Conservation (phyloP, 2,329 filamentous ascomycete species). For the Magnaporthiopsis poae region DNA sequence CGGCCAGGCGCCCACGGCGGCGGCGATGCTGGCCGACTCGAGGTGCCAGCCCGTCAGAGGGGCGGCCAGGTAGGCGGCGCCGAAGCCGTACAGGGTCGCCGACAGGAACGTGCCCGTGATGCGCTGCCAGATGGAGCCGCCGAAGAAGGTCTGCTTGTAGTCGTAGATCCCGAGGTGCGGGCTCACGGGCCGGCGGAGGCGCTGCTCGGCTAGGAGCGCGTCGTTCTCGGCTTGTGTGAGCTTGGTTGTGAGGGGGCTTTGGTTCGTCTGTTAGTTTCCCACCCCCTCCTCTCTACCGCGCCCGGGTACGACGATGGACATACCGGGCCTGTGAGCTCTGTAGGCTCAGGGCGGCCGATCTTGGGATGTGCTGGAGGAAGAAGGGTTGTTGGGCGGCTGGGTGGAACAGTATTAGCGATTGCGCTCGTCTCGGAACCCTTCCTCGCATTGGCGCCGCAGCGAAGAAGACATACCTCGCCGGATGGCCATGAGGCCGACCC, state of each 20-base stretch:
- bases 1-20: slow-evolving; percentile 50
- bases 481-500: slow-evolving; percentile 49
- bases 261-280: neutral
- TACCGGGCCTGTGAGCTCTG: slow-evolving; percentile 8
- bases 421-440: neutral
- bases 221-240: slow-evolving; percentile 43
- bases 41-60: slow-evolving; percentile 60
- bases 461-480: slow-evolving; percentile 40
- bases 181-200: slow-evolving; percentile 67
- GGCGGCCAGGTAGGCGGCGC: slow-evolving; percentile 68
- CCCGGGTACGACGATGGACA: neutral
- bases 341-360: slow-evolving; percentile 17
- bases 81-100: slow-evolving; percentile 69
- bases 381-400: slow-evolving; percentile 31
- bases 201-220: slow-evolving; percentile 69
- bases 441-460: neutral
- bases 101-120: slow-evolving; percentile 69
- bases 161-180: slow-evolving; percentile 83
- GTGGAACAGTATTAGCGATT: slow-evolving; percentile 7
- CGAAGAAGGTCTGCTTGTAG: slow-evolving; percentile 76
- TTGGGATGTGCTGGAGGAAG: slow-evolving; percentile 37
- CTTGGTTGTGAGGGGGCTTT: slow-evolving; percentile 46
- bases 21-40: slow-evolving; percentile 49
- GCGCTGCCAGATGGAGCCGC: slow-evolving; percentile 63
- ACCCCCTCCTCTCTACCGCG: no score